These are phyloP conservation scores for Candida easanensis DNA, from an alignment of 805 yeast species.

Conservation along the genomic window DNA sequence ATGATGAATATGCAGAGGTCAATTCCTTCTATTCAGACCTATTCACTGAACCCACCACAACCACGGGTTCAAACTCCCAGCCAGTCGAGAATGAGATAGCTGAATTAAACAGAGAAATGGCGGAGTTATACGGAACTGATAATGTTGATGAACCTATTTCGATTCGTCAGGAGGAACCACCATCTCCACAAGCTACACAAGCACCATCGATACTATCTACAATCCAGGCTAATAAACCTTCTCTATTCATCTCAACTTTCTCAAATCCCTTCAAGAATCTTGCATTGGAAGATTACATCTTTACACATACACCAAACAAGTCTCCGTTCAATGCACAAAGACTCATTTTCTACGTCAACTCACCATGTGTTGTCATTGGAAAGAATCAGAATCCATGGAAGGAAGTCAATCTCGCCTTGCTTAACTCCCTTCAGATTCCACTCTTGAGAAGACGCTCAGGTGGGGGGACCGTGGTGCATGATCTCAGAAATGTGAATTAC, in stretches of 20 bases:
- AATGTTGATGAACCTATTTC: not conserved
- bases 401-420: slow-evolving; percentile 65
- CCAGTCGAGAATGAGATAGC: slow-evolving; percentile 27
- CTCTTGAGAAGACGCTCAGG: slow-evolving; percentile 81
- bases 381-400: slow-evolving; percentile 95
- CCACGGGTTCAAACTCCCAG: not conserved
- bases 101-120: slow-evolving; percentile 33
- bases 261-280: slow-evolving; percentile 71
- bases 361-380: slow-evolving; percentile 90
- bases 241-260: slow-evolving; percentile 56
- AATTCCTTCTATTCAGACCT: slow-evolving; percentile 35
- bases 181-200: not conserved
- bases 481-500: slow-evolving; percentile 82
- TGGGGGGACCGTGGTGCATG: slow-evolving; percentile 98
- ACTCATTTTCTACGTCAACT: slow-evolving; percentile 69
- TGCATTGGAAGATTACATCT: slow-evolving; percentile 79
- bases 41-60: slow-evolving; percentile 24
- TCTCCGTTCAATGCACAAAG: slow-evolving; percentile 36
- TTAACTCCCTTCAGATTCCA: slow-evolving; percentile 53
- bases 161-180: not conserved
- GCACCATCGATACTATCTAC: slow-evolving; percentile 21
- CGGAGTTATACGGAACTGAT: slow-evolving; percentile 27
- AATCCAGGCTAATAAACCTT: slow-evolving; percentile 35
- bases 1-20: slow-evolving; percentile 29
- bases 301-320: slow-evolving; percentile 52